Evolutionary conservation across 1,139 yeast genomes (phyloP), one percentile per base, ranked within the genome.

Genomic region (Tardiomyces digboiensis): DNA sequence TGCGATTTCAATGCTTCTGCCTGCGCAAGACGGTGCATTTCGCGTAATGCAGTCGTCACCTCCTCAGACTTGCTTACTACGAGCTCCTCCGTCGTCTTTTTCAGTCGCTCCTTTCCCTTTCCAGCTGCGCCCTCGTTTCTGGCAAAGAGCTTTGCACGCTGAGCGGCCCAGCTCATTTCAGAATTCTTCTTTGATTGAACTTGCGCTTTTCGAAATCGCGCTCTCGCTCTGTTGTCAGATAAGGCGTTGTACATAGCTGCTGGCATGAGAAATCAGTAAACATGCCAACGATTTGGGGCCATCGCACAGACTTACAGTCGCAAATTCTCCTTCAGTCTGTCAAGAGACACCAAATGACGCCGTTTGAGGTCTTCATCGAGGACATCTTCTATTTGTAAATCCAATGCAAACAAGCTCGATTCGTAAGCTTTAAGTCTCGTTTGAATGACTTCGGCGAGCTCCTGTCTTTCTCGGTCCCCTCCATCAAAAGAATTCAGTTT

Each of bases 11-110:
- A 48, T 7, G 65, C 61, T 45, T 68, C 71, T 16, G 63, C 60
- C 42, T 62, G 67, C 59, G 80, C 74, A 56, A 79, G 59, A 46
- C 72, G 76, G 49, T 76, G 73, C 10, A 82, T 75, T 3, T 76
- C 64, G 49, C 74, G 73, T 42, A 79, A 65, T 1, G 78, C 65
- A 8, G 70, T 56, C 0, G 84, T 76, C 46, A 80, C 75, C 46
- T 73, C 72, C 48, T 75, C 75, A 43, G 77, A 74, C 42, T 74
- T 74, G 19, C 65, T 57, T 38, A 74, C 60, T 10, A 75, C 64
- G 48, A 71, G 71, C 38, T 60, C 61, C 42, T 61, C 64, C 14
- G 41, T 44, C 26, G 38, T 39, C 42, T 33, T 41, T 50, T 50
- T 43, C 53, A 50, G 44, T 41, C 42, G 43, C 38, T 19, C 36